Conservation (phyloP, 1,139 yeast species). For the Sugiyamaella paludigena region DNA sequence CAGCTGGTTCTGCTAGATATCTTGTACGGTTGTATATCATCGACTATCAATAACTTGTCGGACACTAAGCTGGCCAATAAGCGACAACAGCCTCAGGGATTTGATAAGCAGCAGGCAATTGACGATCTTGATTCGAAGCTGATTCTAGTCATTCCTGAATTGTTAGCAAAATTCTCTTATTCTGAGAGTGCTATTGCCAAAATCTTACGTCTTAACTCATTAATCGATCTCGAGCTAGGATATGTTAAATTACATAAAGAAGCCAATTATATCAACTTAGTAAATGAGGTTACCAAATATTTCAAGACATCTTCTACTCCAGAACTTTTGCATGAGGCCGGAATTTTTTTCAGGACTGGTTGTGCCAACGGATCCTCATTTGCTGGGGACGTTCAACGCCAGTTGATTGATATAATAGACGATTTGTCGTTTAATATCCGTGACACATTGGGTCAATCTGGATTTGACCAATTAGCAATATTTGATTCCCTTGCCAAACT, state of each 20-base stretch:
- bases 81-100: constrained; percentile 22
- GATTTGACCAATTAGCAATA: constrained; percentile 14
- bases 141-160: constrained; percentile 26
- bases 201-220: constrained; percentile 28
- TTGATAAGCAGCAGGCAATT: constrained; percentile 19
- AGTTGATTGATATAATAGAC: constrained; percentile 19
- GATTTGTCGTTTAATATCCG: constrained; percentile 24
- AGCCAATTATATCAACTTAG: constrained; percentile 24
- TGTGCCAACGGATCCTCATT: constrained; percentile 7
- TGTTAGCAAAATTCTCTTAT: constrained; percentile 31
- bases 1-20: constrained; percentile 32
- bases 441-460: constrained; percentile 15
- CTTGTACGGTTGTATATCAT: constrained; percentile 31
- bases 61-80: constrained; percentile 13
- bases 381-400: constrained; percentile 1
- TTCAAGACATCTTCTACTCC: constrained; percentile 29
- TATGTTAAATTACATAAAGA: constrained; percentile 31
- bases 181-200: constrained; percentile 30
- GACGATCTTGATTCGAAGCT: constrained; percentile 25
- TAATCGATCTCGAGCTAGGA: constrained; percentile 29
- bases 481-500: constrained; percentile 21
- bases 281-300: constrained; percentile 26
- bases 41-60: constrained; percentile 19
- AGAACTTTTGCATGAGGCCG: constrained; percentile 22
- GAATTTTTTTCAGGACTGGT: constrained; percentile 8